These are phyloP conservation scores for Hymenoscyphus fructigenus DNA, from an alignment of 2,329 filamentous ascomycete species.

Conservation along the genomic window DNA sequence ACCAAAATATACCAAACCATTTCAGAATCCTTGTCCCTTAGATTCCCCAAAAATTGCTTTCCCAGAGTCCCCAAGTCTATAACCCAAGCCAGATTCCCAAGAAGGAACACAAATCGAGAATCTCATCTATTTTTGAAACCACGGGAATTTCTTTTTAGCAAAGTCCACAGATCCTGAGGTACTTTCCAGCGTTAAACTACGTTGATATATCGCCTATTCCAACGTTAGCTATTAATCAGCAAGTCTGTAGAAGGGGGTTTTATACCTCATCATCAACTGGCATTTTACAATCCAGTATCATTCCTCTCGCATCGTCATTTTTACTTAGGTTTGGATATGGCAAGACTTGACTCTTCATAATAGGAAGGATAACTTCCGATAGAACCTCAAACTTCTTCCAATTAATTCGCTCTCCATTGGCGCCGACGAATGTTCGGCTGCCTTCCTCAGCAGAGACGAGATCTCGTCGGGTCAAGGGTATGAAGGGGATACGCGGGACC, in stretches of 20 bases:
- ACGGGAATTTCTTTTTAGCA: conserved; percentile 64
- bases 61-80: background rate
- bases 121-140: conserved; percentile 46
- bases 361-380: conserved; percentile 83
- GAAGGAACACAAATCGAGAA: background rate
- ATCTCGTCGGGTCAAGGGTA: conserved; percentile 85
- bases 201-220: conserved; percentile 62
- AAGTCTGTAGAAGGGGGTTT: conserved; percentile 16
- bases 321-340: conserved; percentile 72
- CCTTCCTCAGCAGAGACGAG: conserved; percentile 90
- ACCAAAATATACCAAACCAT: background rate
- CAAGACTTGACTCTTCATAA: conserved; percentile 87
- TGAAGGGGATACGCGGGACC: conserved; percentile 85
- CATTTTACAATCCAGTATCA: conserved; percentile 81
- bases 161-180: conserved; percentile 47
- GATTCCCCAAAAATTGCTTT: background rate
- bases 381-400: conserved; percentile 99
- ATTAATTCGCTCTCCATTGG: conserved; percentile 75
- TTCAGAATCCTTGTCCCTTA: background rate
- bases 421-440: conserved; percentile 82
- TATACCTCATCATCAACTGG: conserved; percentile 84
- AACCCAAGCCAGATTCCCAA: background rate
- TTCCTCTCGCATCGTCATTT: conserved; percentile 67
- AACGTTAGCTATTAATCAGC: conserved; percentile 28
- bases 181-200: conserved; percentile 59